A percentile compares a stretch with the other conserved stretches of the same genome.
Evolutionary conservation across 108 stramenopile genomes (phyloP).

Genomic region (Thalassiosira profunda): DNA sequence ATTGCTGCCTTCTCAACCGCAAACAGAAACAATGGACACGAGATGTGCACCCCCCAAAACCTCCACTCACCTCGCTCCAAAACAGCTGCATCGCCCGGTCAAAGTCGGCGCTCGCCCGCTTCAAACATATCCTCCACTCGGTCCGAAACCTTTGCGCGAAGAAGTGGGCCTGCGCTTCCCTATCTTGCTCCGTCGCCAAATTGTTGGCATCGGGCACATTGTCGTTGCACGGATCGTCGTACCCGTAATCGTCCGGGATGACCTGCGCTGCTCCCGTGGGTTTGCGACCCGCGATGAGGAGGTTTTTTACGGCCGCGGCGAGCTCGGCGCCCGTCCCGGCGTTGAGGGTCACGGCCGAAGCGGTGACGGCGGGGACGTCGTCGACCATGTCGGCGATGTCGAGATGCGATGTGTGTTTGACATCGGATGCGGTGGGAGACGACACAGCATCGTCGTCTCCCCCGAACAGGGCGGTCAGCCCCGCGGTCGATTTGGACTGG

Average conservation of each 20-base stretch:
- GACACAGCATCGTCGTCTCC: no score
- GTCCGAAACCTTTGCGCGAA: slow-evolving; percentile 39
- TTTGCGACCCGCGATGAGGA: background rate
- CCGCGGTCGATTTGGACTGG: no score
- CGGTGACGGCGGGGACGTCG: no score
- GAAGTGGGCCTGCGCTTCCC: slow-evolving; percentile 16
- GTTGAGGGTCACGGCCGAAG: slow-evolving; percentile 14
- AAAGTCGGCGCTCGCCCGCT: slow-evolving; percentile 55
- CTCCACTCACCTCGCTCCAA: slow-evolving; percentile 49
- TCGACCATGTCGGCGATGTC: no score
- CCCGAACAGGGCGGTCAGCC: no score
- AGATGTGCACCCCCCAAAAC: no score
- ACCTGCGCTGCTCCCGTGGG: background rate
- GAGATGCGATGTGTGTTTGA: no score
- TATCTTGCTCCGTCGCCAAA: background rate
- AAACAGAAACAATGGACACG: no score
- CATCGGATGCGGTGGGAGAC: no score
- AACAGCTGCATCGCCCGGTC: slow-evolving; percentile 48
- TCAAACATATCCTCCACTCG: slow-evolving; percentile 57
- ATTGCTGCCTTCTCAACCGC: no score
- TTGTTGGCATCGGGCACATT: slow-evolving; percentile 3
- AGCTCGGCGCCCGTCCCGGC: slow-evolving; percentile 21
- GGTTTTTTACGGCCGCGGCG: slow-evolving; percentile 4
- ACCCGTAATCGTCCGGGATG: background rate
- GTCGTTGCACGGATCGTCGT: slow-evolving; percentile 10